A percentile compares a stretch with the other conserved stretches of the same genome.
phyloP scores from a whole-genome alignment of 495 filamentous ascomycete genomes.

The Parachaetomium inaequale region DNA sequence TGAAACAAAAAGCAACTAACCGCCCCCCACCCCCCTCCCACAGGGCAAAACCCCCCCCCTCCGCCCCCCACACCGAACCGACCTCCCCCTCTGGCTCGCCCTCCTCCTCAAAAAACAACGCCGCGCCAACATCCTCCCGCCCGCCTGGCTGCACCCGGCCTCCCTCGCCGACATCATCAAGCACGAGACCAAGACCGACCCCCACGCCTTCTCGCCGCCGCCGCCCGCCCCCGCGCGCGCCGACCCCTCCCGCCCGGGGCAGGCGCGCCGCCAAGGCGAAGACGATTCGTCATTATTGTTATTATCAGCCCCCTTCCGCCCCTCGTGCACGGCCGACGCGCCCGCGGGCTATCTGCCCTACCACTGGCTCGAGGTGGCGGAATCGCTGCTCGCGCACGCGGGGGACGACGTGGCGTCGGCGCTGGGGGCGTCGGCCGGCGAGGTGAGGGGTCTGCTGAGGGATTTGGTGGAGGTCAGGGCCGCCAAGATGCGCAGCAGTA shows the following conservation, averaged over 20 bases:
- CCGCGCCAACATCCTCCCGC: slow-evolving; percentile 88
- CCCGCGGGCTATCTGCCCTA: slow-evolving; percentile 72
- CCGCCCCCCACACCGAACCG: slow-evolving; percentile 72
- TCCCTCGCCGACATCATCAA: slow-evolving; percentile 73
- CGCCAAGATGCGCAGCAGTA: slow-evolving; percentile 78
- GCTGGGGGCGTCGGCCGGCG: slow-evolving; percentile 57
- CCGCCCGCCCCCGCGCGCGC: slow-evolving; percentile 57
- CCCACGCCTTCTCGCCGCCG: slow-evolving; percentile 68
- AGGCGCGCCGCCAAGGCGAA: slow-evolving; percentile 25
- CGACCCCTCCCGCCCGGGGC: slow-evolving; percentile 34
- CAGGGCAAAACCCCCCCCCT: slow-evolving; percentile 77
- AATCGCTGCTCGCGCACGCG: slow-evolving; percentile 78
- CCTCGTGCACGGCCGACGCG: slow-evolving; percentile 53
- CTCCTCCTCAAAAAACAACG: slow-evolving; percentile 92
- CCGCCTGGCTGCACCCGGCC: slow-evolving; percentile 75
- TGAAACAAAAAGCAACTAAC: slow-evolving; percentile 10
- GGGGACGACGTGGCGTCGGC: slow-evolving; percentile 73
- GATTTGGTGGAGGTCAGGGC: slow-evolving; percentile 84
- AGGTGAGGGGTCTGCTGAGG: slow-evolving; percentile 69
- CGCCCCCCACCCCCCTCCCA: slow-evolving; percentile 8
- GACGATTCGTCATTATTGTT: too few relatives aligned
- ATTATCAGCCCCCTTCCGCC: slow-evolving; percentile 58
- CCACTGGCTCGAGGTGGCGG: slow-evolving; percentile 87
- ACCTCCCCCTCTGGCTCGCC: slow-evolving; percentile 93
- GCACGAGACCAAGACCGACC: slow-evolving; percentile 65